phyloP scores from a whole-genome alignment of 768 basidiomycete species.

The Lentinula edodes region DNA sequence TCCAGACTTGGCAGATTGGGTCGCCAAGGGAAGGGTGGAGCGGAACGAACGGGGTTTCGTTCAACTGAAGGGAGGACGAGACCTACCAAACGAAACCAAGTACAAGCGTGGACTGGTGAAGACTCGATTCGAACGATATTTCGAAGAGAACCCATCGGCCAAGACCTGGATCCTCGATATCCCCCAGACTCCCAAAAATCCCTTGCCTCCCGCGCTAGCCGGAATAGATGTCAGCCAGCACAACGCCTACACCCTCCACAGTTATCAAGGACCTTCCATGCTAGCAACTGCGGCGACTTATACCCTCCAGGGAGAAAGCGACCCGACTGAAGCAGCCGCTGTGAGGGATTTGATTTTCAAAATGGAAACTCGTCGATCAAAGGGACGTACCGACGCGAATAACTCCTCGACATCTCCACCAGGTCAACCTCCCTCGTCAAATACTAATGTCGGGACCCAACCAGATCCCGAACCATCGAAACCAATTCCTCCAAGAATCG shows the following conservation, averaged over 20 bases:
- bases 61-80: neutral
- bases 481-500: neutral
- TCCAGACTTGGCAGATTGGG: neutral
- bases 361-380: neutral
- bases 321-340: neutral
- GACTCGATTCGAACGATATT: neutral
- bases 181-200: no score
- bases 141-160: neutral
- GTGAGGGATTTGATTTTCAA: neutral
- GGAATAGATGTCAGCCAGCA: neutral
- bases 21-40: neutral
- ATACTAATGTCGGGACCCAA: no score
- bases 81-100: neutral
- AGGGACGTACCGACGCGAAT: neutral
- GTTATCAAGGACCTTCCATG: neutral
- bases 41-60: neutral
- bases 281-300: neutral
- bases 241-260: neutral
- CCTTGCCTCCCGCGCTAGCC: accelerated
- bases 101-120: neutral
- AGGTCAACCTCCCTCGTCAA: no score
- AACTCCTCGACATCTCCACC: neutral
- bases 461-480: neutral
- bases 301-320: no score
- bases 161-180: neutral